Evolutionary conservation across 768 basidiomycete genomes (phyloP).

Genomic region (Gyrodon lividus): DNA sequence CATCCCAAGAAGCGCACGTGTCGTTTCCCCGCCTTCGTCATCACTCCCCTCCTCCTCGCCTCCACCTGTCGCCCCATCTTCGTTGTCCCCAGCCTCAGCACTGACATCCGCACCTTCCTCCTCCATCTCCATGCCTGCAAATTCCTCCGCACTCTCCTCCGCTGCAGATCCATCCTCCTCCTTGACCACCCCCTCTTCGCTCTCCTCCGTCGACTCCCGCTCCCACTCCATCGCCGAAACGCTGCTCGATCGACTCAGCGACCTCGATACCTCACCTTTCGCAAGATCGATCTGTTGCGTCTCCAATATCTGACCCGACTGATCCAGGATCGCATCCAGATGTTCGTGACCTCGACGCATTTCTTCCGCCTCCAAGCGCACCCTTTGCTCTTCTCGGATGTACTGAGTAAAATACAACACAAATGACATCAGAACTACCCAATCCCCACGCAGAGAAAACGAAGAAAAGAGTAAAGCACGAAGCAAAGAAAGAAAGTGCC

Average conservation of each 20-base stretch:
- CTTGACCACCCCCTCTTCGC: slow-evolving; percentile 21
- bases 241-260: slow-evolving; percentile 60
- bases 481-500: neutral
- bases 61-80: slow-evolving; percentile 2
- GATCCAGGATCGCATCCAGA: slow-evolving; percentile 85
- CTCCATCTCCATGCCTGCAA: slow-evolving; percentile 30
- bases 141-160: slow-evolving; percentile 36
- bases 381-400: slow-evolving; percentile 67
- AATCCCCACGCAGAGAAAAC: neutral
- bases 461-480: neutral
- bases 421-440: neutral
- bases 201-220: slow-evolving; percentile 11
- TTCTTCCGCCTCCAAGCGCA: slow-evolving; percentile 72
- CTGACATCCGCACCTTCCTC: slow-evolving; percentile 11
- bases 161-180: slow-evolving; percentile 27
- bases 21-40: slow-evolving; percentile 33
- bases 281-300: slow-evolving; percentile 75
- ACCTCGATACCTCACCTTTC: slow-evolving; percentile 44
- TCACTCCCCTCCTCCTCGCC: slow-evolving; percentile 37
- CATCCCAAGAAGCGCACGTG: slow-evolving; percentile 26
- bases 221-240: slow-evolving; percentile 33
- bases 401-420: slow-evolving; percentile 43
- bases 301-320: slow-evolving; percentile 83
- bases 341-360: slow-evolving; percentile 78
- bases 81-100: slow-evolving; percentile 2